These are phyloP conservation scores for Colletotrichum simmondsii DNA, from an alignment of 2,329 filamentous ascomycete species.

Conservation along the genomic window DNA sequence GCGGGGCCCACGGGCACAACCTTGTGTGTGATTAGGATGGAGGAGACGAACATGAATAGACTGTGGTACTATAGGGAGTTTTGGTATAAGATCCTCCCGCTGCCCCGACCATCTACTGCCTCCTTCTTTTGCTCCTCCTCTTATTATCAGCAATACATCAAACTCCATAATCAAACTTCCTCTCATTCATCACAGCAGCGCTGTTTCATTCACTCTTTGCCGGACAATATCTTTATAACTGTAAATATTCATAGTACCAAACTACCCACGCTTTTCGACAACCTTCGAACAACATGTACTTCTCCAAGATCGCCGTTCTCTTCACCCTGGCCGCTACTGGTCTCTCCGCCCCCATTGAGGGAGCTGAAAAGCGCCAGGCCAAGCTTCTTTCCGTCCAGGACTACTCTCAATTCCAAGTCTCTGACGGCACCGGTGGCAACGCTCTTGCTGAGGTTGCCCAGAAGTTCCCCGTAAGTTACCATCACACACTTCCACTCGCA, in stretches of 20 bases:
- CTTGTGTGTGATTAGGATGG: not conserved
- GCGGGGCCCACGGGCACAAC: not conserved
- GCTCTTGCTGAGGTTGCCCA: constrained; percentile 64
- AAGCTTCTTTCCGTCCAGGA: constrained; percentile 27
- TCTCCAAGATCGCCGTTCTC: constrained; percentile 49
- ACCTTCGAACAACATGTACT: constrained; percentile 46
- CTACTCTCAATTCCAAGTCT: constrained; percentile 53
- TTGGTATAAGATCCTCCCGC: constrained; percentile 31
- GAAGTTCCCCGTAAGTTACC: constrained; percentile 60
- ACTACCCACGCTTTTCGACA: constrained; percentile 6
- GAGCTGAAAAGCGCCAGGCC: constrained; percentile 39
- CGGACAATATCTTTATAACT: constrained; percentile 11
- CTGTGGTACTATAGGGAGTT: constrained; percentile 5
- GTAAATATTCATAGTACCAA: constrained; percentile 18
- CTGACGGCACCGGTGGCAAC: constrained; percentile 61
- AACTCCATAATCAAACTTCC: constrained; percentile 10
- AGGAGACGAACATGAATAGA: not conserved
- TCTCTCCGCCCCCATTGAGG: constrained; percentile 39
- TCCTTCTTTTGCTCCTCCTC: not conserved
- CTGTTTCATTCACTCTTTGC: constrained; percentile 25
- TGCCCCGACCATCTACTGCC: not conserved
- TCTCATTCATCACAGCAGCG: constrained; percentile 27
- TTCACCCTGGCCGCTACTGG: constrained; percentile 48
- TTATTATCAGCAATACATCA: constrained; percentile 20
- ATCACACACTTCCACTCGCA: too few species aligned